phyloP scores from a whole-genome alignment of 1,139 yeast species.

The Protomyces pachydermus region DNA sequence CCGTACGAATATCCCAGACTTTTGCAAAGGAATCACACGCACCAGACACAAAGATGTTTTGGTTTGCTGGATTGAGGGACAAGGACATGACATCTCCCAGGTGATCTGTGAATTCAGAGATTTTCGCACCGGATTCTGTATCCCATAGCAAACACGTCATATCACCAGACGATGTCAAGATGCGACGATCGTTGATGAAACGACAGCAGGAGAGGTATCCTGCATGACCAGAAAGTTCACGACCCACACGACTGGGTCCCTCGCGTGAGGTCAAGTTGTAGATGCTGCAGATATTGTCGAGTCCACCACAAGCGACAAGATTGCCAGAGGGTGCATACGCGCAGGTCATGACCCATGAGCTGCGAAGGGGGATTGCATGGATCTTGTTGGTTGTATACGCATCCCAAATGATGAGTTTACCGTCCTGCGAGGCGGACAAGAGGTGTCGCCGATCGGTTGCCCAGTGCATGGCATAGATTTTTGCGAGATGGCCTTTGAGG shows the following conservation, averaged over 20 bases:
- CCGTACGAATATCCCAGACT: constrained; percentile 64
- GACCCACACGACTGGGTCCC: constrained; percentile 30
- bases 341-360: constrained; percentile 75
- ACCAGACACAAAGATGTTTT: constrained; percentile 57
- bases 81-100: constrained; percentile 71
- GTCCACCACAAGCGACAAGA: constrained; percentile 73
- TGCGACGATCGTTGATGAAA: constrained; percentile 53
- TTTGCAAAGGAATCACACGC: constrained; percentile 69
- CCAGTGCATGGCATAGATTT: constrained; percentile 68
- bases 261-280: constrained; percentile 45
- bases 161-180: constrained; percentile 77
- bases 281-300: constrained; percentile 71
- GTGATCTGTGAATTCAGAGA: constrained; percentile 64
- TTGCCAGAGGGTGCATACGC: constrained; percentile 64
- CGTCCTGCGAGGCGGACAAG: constrained; percentile 80
- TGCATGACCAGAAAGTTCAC: constrained; percentile 53
- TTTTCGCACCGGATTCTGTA: constrained; percentile 52
- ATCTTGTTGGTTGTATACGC: constrained; percentile 65
- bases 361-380: constrained; percentile 53
- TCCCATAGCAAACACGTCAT: constrained; percentile 82
- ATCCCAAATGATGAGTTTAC: constrained; percentile 81
- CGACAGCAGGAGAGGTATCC: constrained; percentile 76
- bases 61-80: constrained; percentile 39
- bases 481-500: constrained; percentile 65
- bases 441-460: constrained; percentile 55